Conservation (phyloP, 495 filamentous ascomycete species). For the Penicillium simplicissimum region DNA sequence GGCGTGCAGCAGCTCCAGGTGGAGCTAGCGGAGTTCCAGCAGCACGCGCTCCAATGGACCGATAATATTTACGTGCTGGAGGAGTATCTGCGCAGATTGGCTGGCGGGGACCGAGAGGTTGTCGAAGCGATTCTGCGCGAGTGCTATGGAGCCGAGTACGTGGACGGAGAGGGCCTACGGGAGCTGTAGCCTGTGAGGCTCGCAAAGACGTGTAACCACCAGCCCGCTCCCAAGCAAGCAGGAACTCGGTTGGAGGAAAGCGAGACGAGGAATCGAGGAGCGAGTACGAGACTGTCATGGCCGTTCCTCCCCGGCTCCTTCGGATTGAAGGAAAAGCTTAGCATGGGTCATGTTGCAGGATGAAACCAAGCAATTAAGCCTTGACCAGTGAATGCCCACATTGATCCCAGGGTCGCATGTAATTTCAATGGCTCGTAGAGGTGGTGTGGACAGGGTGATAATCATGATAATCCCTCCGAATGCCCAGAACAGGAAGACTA, state of each 20-base stretch:
- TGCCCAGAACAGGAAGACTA: slow-evolving; percentile 18
- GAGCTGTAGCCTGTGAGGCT: slow-evolving; percentile 33
- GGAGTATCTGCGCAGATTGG: slow-evolving; percentile 53
- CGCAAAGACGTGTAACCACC: not conserved
- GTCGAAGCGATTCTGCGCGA: slow-evolving; percentile 53
- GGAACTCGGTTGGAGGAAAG: not conserved
- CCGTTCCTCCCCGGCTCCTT: not conserved
- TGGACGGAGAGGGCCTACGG: slow-evolving; percentile 60
- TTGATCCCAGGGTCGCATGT: too few species aligned
- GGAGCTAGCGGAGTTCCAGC: slow-evolving; percentile 48
- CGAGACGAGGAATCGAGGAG: not conserved
- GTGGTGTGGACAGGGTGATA: not conserved
- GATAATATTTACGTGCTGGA: slow-evolving; percentile 69
- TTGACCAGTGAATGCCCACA: not conserved
- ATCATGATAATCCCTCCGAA: slow-evolving; percentile 13
- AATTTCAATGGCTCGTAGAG: too few species aligned
- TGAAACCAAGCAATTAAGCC: not conserved
- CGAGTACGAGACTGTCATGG: not conserved
- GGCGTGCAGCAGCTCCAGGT: slow-evolving; percentile 52
- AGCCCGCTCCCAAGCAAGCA: not conserved
- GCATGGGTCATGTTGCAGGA: slow-evolving; percentile 5
- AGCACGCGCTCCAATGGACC: slow-evolving; percentile 54
- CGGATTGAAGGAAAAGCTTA: slow-evolving; percentile 19
- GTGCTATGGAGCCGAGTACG: slow-evolving; percentile 65
- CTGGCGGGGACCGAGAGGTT: slow-evolving; percentile 52